Evolutionary conservation across 768 basidiomycete species (phyloP).

Genomic region (Leccinum obscurum): DNA sequence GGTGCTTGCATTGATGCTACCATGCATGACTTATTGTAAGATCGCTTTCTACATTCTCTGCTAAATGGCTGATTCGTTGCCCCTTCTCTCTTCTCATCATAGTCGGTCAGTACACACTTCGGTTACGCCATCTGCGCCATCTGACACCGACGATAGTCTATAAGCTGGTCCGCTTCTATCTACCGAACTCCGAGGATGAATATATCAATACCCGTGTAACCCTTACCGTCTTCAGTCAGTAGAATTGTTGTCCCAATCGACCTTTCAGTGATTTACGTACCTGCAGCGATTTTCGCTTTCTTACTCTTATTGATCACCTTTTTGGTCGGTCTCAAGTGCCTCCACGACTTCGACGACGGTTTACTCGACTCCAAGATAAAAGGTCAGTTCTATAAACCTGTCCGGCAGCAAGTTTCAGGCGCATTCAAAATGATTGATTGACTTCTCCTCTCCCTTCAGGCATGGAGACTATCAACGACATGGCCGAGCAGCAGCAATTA

Average conservation of each 20-base stretch:
- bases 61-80: conserved; percentile 4
- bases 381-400: conserved; percentile 54
- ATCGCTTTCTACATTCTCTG: conserved; percentile 5
- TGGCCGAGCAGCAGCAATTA: conserved; percentile 45
- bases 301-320: conserved; percentile 74
- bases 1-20: conserved; percentile 75
- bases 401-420: conserved; percentile 26
- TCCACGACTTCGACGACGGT: conserved; percentile 82
- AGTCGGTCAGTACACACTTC: conserved; percentile 30
- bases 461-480: conserved; percentile 48
- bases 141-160: conserved; percentile 51
- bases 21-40: conserved; percentile 77
- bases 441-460: conserved; percentile 38
- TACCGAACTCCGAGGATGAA: conserved; percentile 49
- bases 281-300: conserved; percentile 71
- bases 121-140: background rate
- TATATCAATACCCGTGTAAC: conserved; percentile 79
- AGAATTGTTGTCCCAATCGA: background rate
- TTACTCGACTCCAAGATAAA: conserved; percentile 69
- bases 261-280: conserved; percentile 1
- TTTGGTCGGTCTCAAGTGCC: conserved; percentile 73
- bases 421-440: conserved; percentile 39
- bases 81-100: conserved; percentile 1
- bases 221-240: conserved; percentile 77
- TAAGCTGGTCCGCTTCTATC: conserved; percentile 83